Base-by-base conservation (phyloP, 805 yeast species). In the Metschnikowia kunwiensis region DNA sequence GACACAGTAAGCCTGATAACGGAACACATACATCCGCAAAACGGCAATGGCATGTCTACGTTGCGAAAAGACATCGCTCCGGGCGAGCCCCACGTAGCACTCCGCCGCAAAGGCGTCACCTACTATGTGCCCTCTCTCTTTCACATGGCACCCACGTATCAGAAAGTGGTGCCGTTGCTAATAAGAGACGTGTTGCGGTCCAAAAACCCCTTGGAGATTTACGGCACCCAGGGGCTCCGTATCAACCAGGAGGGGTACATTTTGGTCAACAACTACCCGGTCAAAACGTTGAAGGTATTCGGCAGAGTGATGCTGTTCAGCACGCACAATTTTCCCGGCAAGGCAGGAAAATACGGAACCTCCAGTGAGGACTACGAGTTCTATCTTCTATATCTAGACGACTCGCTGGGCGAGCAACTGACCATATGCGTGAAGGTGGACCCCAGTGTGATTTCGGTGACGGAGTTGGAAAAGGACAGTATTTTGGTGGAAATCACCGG, bases 101-200 rank as follows among this genome's bases (percentile, higher is more conserved):
- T 58, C 38, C 58, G 65, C 41, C 40, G 36, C 6, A 43, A 39
- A 7, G 44, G 47, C n/a, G 34, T 42, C 8, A 27, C 44, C 7
- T 67, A 40, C 43, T 68, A 65, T 39, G 58, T 53, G 7, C 67
- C 68, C 5, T 60, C 57, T 24, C 36, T 65, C 17, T 64, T 68
- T 39, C 65, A 60, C 36, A 16, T 51, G 31, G 53, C 68, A 7
- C 62, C 60, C 1, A 55, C 60, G 5, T 43, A 36, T 34, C 44
- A 43, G 7, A 33, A 31, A 5, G 27, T 38, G 3, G 47, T 51
- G 3, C 61, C 68, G 1, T 27, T 67, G 9, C 46, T 61, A 12
- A 58, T 65, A 7, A 20, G 43, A 4, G 73, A 68, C 42, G 54
- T 66, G 30, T 45, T 44, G 14, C 32, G 20, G 5, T 29, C 48